Evolutionary conservation across 2,329 filamentous ascomycete species (phyloP).

Genomic region (Penicillium vulpinum): DNA sequence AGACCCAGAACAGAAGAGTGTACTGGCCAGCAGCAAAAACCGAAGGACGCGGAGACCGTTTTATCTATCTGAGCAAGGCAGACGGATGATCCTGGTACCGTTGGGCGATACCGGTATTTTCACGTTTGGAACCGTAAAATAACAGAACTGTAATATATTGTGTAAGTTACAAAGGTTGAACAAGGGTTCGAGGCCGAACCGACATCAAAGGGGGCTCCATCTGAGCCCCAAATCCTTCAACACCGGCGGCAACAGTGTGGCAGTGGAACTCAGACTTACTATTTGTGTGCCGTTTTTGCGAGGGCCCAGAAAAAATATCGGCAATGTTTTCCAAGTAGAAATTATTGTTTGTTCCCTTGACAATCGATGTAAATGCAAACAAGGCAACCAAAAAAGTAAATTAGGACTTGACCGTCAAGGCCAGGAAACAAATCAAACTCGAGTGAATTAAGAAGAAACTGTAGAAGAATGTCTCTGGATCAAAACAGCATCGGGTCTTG

Average conservation of each 20-base stretch:
- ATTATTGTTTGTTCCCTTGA: background rate
- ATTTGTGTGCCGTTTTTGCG: background rate
- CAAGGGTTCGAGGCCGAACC: background rate
- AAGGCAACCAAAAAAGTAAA: background rate
- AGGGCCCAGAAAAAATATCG: background rate
- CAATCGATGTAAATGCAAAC: background rate
- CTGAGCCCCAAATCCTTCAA: background rate
- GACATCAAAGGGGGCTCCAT: too few species aligned
- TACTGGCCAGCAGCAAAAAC: background rate
- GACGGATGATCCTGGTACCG: background rate
- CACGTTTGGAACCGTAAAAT: background rate
- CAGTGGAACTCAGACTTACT: background rate
- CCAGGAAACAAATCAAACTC: background rate
- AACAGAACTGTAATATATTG: background rate
- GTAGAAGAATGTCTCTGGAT: background rate
- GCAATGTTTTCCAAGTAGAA: background rate
- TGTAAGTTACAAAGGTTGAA: background rate
- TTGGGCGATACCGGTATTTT: background rate
- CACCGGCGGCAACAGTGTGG: background rate
- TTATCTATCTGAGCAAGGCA: conserved; percentile 1
- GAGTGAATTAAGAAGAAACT: background rate
- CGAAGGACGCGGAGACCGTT: background rate
- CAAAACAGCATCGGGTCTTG: background rate
- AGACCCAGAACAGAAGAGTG: background rate
- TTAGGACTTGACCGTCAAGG: background rate